Percentiles rank a stretch among this genome's conserved stretches.
phyloP scores from a whole-genome alignment of 768 basidiomycete genomes.

The Pulveroboletus ravenelii region DNA sequence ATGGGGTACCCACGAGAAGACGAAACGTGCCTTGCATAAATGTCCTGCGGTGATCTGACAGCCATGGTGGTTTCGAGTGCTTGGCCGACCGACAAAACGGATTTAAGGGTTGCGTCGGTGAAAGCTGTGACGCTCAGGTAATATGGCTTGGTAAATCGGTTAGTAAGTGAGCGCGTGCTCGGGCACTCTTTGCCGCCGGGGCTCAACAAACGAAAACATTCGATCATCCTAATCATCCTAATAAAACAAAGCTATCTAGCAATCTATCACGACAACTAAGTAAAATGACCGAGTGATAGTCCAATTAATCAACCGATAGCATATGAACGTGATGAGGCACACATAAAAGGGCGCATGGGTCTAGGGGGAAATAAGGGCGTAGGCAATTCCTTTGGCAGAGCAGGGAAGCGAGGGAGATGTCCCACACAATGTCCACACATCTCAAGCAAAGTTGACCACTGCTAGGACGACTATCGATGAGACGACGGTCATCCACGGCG shows the following conservation, averaged over 20 bases:
- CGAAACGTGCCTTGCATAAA: constrained; percentile 22
- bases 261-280: constrained; percentile 1
- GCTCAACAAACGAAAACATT: constrained; percentile 7
- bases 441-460: constrained; percentile 6
- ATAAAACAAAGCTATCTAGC: constrained; percentile 14
- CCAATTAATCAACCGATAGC: constrained; percentile 1
- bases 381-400: not conserved
- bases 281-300: not conserved
- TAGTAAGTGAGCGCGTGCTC: constrained; percentile 2
- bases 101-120: not conserved
- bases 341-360: not conserved
- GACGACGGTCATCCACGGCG: constrained; percentile 8
- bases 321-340: constrained; percentile 3
- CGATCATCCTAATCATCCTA: not conserved
- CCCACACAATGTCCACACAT: not conserved
- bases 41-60: constrained; percentile 22
- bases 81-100: not conserved
- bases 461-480: constrained; percentile 2
- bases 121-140: constrained; percentile 12
- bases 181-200: not conserved
- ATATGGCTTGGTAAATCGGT: constrained; percentile 8
- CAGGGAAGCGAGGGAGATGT: not conserved
- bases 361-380: not conserved
- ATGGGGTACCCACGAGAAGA: constrained; percentile 33
- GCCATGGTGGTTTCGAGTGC: constrained; percentile 10